Evolutionary conservation across 345 rosid species (phyloP), one percentile per base, ranked within the genome.

Genomic region (Linum tenue): DNA sequence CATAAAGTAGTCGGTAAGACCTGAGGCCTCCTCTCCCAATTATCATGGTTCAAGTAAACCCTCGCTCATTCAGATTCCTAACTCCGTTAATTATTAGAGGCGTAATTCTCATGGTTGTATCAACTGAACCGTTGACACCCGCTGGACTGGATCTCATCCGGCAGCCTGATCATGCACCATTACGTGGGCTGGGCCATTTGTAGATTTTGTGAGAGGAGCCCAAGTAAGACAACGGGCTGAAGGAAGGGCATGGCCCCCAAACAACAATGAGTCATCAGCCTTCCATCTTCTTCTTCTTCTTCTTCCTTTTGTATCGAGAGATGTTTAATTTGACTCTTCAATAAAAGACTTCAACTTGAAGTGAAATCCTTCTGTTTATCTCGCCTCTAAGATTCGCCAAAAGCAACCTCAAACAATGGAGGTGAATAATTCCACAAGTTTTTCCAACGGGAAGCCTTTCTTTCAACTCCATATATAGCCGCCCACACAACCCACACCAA

Each of bases 301-400:
- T 41, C 44, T 41, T 41, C 1, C 44, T 41, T 39, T 44, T 16
- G 12, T 37, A 39, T 12, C n/a, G 22, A 55, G 60, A 62, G 56
- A 68, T 67, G 75, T 67, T 64, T 62, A 66, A 74, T 65, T 72
- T 55, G 73, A 67, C 74, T 38, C 66, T 0, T 22, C 0, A 44
- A 44, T 37, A 73, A 77, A 73, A 73, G 62, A 71, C 84, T 76
- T 81, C 16, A 68, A 60, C 80, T 78, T 77, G 44, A 85, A 80
- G 87, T 40, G 62, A 65, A 76, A 75, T 70, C 61, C 59, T 63
- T 62, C 44, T 38, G 12, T 40, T 3, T 56, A 14, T 43, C 69
- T 79, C 79, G 76, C 75, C 79, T 50, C 64, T 40, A 79, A 72
- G 77, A 59, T 63, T 79, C 11, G 41, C 42, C 7, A 37, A 22